Conservation (phyloP, 169 alveolate genomes). For the Plasmodium gallinaceum region DNA sequence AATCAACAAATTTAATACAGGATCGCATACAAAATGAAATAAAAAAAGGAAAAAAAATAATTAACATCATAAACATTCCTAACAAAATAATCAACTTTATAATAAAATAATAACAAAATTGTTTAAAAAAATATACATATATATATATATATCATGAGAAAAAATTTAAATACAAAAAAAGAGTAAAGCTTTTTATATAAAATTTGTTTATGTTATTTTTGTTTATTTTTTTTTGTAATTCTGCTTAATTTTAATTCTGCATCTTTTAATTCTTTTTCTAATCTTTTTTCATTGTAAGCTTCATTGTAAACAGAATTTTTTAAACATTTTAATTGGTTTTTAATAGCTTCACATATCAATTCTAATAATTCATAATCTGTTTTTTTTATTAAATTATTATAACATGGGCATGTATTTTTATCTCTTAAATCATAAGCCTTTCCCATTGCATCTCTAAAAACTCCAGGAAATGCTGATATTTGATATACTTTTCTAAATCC, state of each 20-base stretch:
- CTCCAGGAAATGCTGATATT: constrained; percentile 91
- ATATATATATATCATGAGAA: background rate
- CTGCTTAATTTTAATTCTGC: constrained; percentile 26
- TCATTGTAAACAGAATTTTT: constrained; percentile 60
- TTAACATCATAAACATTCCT: constrained; percentile 59
- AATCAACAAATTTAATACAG: constrained; percentile 38
- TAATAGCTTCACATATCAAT: constrained; percentile 80
- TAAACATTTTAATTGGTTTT: constrained; percentile 77
- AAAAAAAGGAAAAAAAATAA: constrained; percentile 37
- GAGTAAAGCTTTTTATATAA: background rate
- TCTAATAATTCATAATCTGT: constrained; percentile 76
- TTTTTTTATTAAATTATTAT: constrained; percentile 81
- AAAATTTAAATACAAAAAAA: background rate
- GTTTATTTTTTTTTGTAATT: constrained; percentile 46
- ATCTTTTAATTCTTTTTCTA: constrained; percentile 59
- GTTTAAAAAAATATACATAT: background rate
- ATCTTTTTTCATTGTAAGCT: constrained; percentile 21
- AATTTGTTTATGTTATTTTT: background rate
- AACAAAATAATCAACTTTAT: constrained; percentile 38
- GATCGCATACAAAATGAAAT: constrained; percentile 32
- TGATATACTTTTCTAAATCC: constrained; percentile 91
- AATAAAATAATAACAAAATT: constrained; percentile 2
- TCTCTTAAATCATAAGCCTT: constrained; percentile 94
- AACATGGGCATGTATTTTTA: constrained; percentile 91
- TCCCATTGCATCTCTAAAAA: constrained; percentile 92